Evolutionary conservation across 2,329 filamentous ascomycete genomes (phyloP).

Genomic region (Venturia asperata): DNA sequence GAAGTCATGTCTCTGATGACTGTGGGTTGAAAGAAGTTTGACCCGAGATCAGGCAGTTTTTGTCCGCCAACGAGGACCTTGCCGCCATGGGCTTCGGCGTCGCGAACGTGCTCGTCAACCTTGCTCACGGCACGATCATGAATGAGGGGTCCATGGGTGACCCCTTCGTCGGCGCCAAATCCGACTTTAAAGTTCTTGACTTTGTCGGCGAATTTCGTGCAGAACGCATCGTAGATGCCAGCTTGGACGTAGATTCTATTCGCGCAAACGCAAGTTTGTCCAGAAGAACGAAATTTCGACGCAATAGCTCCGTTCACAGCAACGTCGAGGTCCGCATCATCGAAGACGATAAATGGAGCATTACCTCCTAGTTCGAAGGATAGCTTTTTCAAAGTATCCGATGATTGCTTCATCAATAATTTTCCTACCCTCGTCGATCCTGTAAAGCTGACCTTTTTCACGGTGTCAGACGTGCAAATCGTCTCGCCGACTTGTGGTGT

Average conservation of each 20-base stretch:
- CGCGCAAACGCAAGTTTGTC: conserved; percentile 81
- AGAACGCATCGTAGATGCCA: conserved; percentile 71
- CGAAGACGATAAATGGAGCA: conserved; percentile 93
- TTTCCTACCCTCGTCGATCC: conserved; percentile 61
- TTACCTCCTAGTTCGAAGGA: conserved; percentile 93
- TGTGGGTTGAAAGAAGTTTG: conserved; percentile 85
- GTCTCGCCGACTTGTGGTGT: conserved; percentile 70
- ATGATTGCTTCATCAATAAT: conserved; percentile 84
- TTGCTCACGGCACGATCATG: conserved; percentile 76
- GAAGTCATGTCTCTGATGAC: conserved; percentile 79
- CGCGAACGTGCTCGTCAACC: conserved; percentile 70
- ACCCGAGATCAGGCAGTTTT: conserved; percentile 63
- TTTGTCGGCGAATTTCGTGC: conserved; percentile 59
- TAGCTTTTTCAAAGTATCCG: conserved; percentile 74
- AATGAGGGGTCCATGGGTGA: conserved; percentile 77
- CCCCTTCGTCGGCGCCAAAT: conserved; percentile 60
- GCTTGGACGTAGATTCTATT: conserved; percentile 77
- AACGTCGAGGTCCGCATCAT: conserved; percentile 80
- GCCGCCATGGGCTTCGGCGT: conserved; percentile 70
- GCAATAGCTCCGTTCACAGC: conserved; percentile 77
- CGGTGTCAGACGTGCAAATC: conserved; percentile 65
- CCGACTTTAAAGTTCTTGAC: conserved; percentile 71
- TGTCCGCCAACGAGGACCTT: conserved; percentile 70
- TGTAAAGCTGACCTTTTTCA: conserved; percentile 92
- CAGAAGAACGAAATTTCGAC: conserved; percentile 88